phyloP scores from a whole-genome alignment of 129 eudicot genomes.

The Ambrosia trifida region DNA sequence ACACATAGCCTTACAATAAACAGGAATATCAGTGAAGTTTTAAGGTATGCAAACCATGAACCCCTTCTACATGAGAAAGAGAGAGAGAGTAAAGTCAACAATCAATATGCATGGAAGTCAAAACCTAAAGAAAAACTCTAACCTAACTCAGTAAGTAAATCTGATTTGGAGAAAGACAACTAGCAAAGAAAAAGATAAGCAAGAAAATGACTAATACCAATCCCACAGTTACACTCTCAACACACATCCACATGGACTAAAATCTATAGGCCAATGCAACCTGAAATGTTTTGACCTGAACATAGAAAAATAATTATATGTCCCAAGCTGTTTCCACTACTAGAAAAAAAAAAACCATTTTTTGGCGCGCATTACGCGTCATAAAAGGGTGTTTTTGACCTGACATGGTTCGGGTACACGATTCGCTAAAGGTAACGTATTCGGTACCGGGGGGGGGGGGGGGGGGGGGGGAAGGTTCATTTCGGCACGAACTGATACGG shows the following conservation, averaged over 20 bases:
- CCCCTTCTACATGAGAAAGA: background rate
- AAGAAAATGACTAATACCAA: slow-evolving; percentile 35
- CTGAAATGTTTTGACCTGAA: background rate
- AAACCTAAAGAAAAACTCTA: background rate
- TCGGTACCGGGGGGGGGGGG: too few species aligned
- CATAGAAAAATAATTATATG: background rate
- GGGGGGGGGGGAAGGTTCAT: too few species aligned
- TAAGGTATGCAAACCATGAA: background rate
- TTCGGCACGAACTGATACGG: too few species aligned
- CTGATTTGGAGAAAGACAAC: slow-evolving; percentile 19
- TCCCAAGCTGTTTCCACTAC: background rate
- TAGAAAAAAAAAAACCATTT: too few species aligned
- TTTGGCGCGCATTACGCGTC: too few species aligned
- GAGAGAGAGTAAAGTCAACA: slow-evolving; percentile 15
- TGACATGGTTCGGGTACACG: too few species aligned
- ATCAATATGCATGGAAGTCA: slow-evolving; percentile 20
- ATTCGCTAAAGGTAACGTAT: too few species aligned
- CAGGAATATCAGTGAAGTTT: background rate
- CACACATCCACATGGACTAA: background rate
- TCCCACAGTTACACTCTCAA: slow-evolving; percentile 30
- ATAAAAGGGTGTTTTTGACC: too few species aligned
- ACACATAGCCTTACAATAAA: background rate
- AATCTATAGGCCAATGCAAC: background rate
- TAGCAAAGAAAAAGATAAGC: slow-evolving; percentile 15
- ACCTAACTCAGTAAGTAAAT: slow-evolving; percentile 10